Base-by-base conservation (phyloP, 768 basidiomycete species). In the Pisolithus orientalis region DNA sequence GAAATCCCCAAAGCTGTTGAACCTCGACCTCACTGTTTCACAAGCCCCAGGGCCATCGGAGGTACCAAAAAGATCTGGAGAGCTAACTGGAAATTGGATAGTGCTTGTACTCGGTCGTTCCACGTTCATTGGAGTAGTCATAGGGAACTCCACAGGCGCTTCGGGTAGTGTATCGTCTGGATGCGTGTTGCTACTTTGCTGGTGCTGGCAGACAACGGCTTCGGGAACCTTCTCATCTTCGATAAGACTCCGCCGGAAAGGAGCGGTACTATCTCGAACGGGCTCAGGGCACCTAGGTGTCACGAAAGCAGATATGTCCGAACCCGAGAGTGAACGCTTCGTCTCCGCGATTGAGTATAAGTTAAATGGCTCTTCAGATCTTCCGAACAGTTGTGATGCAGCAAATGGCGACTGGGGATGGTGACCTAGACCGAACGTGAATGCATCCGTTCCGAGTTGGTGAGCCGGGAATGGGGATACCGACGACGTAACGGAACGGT, bases 331-430 rank as follows among this genome's bases (percentile, higher is more conserved):
- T 5, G 76, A 75, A 47, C 80, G 72, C 56, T 78, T 84, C 2
- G 82, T 86, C 64, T 88, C 87, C 6, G 89, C 85, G 56, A 91
- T 90, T 1, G 90, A 89, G 66, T 85, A 91, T 13, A 92, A 66
- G 63, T 82, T 87, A 65, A 87, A 90, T 0, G 87, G 82, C 55
- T 90, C 90, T 49, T 89, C 84, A 2, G 80, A 80, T 17, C 82
- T 80, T 29, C 87, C 80, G 62, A 94, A 92, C 2, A 94, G 73
- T 56, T 93, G 87, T 14, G 89, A 88, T 1, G 91, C 85, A 17
- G 90, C 84, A 59, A 91, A 96, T 1, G 93, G 92, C 0, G 92
- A 94, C 58, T 91, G 86, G 32, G 87, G 80, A 60, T 86, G 82
- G 53, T 69, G 67, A n/a, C 65, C 69, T 4, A 77, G 61, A 49